These are phyloP conservation scores for Solanum verrucosum DNA, from an alignment of 257 asterid species.

Conservation along the genomic window DNA sequence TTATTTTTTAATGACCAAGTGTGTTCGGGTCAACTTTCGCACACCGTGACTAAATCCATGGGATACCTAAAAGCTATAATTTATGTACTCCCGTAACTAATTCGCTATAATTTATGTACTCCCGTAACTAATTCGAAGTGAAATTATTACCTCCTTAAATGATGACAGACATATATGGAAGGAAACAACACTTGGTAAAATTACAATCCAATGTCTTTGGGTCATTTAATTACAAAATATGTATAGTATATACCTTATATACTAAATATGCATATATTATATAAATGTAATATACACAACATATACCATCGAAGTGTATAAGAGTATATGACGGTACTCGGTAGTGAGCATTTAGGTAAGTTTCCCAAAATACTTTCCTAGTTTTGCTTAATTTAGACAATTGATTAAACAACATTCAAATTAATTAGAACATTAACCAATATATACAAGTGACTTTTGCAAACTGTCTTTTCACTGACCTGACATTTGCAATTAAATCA, in stretches of 20 bases:
- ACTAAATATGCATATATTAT: not conserved
- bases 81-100: not conserved
- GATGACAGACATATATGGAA: not conserved
- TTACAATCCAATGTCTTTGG: not conserved
- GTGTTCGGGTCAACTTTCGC: fast-evolving
- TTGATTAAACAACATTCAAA: not conserved
- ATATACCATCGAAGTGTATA: not conserved
- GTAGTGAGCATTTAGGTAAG: not conserved
- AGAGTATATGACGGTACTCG: not conserved
- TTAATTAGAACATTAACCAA: not conserved
- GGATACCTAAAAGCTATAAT: not conserved
- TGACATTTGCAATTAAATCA: not conserved
- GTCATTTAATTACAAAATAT: not conserved
- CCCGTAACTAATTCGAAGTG: not conserved
- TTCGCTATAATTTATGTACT: not conserved
- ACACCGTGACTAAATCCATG: not conserved
- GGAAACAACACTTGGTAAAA: not conserved
- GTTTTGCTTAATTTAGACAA: not conserved
- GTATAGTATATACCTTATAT: not conserved
- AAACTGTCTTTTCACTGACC: not conserved
- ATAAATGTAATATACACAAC: not conserved
- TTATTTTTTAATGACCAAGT: too few species aligned
- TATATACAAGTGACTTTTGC: not conserved
- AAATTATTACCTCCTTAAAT: not conserved
- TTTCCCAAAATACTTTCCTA: not conserved